Conservation (phyloP, 2,329 filamentous ascomycete species). For the Diaporthe citriasiana region DNA sequence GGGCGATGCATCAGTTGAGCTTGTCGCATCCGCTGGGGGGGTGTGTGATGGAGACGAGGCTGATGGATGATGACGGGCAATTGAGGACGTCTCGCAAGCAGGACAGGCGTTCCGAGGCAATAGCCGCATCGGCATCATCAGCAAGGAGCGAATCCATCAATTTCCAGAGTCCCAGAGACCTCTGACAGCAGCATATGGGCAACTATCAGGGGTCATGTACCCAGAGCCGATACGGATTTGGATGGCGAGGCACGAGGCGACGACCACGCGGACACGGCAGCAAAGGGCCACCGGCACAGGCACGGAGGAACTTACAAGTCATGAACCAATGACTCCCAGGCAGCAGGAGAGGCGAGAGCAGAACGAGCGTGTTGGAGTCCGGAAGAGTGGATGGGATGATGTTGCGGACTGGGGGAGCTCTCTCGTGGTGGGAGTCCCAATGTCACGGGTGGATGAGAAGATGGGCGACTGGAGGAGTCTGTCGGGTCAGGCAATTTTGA, state of each 20-base stretch:
- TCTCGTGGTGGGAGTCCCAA: constrained; percentile 46
- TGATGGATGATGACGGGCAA: constrained; percentile 61
- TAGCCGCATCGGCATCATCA: constrained; percentile 52
- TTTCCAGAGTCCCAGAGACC: constrained; percentile 46
- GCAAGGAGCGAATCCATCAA: constrained; percentile 55
- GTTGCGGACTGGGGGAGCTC: constrained; percentile 45
- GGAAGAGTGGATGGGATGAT: constrained; percentile 37
- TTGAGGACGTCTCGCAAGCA: constrained; percentile 53
- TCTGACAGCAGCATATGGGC: constrained; percentile 48
- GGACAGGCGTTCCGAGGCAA: constrained; percentile 44
- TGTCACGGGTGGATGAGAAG: constrained; percentile 50
- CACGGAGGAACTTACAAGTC: constrained; percentile 63
- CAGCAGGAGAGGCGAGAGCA: constrained; percentile 48
- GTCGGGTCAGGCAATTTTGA: constrained; percentile 39
- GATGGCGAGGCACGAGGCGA: constrained; percentile 51
- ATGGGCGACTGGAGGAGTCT: constrained; percentile 41
- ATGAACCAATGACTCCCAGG: constrained; percentile 60
- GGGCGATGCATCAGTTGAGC: constrained; percentile 50
- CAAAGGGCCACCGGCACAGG: constrained; percentile 47
- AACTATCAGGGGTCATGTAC: constrained; percentile 54
- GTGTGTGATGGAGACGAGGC: constrained; percentile 63
- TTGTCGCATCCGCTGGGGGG: constrained; percentile 60
- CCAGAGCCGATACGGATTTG: constrained; percentile 54
- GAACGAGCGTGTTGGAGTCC: constrained; percentile 32
- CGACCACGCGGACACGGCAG: constrained; percentile 46